Base-by-base conservation (phyloP, 2,329 filamentous ascomycete genomes). In the Coleophoma eucalyptorum region DNA sequence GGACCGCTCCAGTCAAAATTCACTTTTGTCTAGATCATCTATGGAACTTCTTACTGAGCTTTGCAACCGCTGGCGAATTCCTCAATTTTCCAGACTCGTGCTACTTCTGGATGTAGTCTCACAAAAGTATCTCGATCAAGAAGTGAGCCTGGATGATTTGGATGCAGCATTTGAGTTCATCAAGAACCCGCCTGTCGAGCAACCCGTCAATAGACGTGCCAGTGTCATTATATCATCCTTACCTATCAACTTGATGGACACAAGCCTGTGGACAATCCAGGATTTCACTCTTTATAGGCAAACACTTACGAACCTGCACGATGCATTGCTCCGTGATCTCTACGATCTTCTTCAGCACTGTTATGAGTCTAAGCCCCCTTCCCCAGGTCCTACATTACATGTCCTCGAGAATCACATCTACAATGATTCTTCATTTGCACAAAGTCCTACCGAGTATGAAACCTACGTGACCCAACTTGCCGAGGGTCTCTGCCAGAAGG, bases 341-440 rank as follows among this genome's bases (percentile, higher is more conserved):
- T 97, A 90, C 67, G 86, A 92, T 57, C 76, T 88, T n/a, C 80
- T 97, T 67, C 86, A 93, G 73, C 84, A 88, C 58, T 93, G 90
- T 60, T 99, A 93, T 68, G 91, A 96, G 55, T 72, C 79, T n/a
- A 97, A 96, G 62, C 84, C 90, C 11, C 90, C 90, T 5, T 83
- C 86, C 37, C 84, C 96, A 19, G 90, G 86, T 5, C 83, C 84
- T 13, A 80, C 95, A 31, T 84, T 97, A 78, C 86, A 57, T 4
- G 74, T 97, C 33, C 72, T 99, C 35, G 85, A 92, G 52, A 85
- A 84, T 48, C 91, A 97, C 65, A 85, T 99, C 51, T 86, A 89
- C 60, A 76, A 78, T 47, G 92, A 99, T 65, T 78, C 85, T 2
- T 79, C 81, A 20, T 97, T 96, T 67, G 80, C 81, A 13, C 81